Base-by-base conservation (phyloP, 2,329 filamentous ascomycete species). In the Trichoderma endophyticum region DNA sequence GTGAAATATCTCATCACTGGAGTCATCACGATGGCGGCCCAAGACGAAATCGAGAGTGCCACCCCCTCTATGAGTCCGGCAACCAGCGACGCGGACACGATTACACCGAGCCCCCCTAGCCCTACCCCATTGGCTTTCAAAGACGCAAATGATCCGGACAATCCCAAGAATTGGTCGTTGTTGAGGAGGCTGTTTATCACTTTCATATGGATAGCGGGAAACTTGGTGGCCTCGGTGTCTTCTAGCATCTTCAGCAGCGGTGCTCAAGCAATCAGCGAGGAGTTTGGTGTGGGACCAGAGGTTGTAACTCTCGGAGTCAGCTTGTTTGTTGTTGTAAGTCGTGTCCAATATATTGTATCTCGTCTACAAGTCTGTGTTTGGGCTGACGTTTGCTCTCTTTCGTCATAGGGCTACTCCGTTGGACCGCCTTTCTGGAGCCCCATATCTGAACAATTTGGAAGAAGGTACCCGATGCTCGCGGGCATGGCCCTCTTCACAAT, bases 401-500 rank as follows among this genome's bases (percentile, higher is more conserved):
- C 9, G 12, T 43, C 15, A 4, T 15, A 71, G 69, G 69, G 69
- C 48, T 71, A 71, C 15, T 57, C 69, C 12, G 79, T 90, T 26
- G 89, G 89, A 0, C 89, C 89, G 1, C 79, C 90, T 5, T 81
- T 89, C 62, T 78, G 90, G 3, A 86, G 87, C 1, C 88, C 88
- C 0, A 75, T 90, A 59, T 88, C 85, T 1, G 91, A 93, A 78
- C 86, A 92, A 70, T 92, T 91, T 76, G 90, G 91, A 1, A 85
- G 91, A 4, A 80, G 69, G 28, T 65, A 65, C 18, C 69, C 69
- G 1, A 64, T 71, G 69, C 61, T 71, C n/a, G 61, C 28, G 7
- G 69, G 60, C 34, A 71, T 71, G 69, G 21, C 60, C n/a, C 60
- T 71, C 4, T 71, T 71, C 34, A 71, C 69, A 1, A 18, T 71